phyloP scores from a whole-genome alignment of 441 rosid species.

The Geranium incanum region DNA sequence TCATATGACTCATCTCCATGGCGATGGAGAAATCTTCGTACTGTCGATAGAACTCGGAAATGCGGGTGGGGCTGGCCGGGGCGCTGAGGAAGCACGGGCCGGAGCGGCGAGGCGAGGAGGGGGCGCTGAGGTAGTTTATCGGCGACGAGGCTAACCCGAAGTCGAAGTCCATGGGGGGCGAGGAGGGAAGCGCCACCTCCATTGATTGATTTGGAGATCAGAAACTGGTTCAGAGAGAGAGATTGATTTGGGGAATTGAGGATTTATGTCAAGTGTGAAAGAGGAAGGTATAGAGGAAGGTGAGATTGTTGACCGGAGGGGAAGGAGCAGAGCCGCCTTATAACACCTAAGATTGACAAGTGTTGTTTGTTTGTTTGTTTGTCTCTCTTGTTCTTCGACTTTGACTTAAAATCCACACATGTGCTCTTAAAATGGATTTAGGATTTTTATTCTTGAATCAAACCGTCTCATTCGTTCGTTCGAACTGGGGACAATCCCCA shows the following conservation, averaged over 20 bases:
- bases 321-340: constrained; percentile 13
- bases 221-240: not conserved
- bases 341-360: too few species aligned
- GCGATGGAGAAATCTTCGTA: constrained; percentile 25
- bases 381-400: too few species aligned
- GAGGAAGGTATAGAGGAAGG: not conserved
- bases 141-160: constrained; percentile 20
- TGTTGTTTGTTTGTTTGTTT: too few species aligned
- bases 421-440: too few species aligned
- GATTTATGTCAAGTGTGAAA: not conserved
- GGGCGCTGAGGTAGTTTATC: constrained; percentile 37
- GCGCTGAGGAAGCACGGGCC: constrained; percentile 55
- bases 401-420: too few species aligned
- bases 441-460: too few species aligned
- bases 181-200: constrained; percentile 37
- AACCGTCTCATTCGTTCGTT: too few species aligned
- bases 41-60: constrained; percentile 45
- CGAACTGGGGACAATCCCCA: too few species aligned
- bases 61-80: constrained; percentile 60
- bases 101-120: constrained; percentile 55
- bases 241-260: not conserved
- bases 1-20: constrained; percentile 11
- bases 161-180: constrained; percentile 40
- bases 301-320: too few species aligned
- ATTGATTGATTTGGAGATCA: constrained; percentile 9